These are phyloP conservation scores for Sarcodon aspratus DNA, from an alignment of 768 basidiomycete species.

Conservation along the genomic window DNA sequence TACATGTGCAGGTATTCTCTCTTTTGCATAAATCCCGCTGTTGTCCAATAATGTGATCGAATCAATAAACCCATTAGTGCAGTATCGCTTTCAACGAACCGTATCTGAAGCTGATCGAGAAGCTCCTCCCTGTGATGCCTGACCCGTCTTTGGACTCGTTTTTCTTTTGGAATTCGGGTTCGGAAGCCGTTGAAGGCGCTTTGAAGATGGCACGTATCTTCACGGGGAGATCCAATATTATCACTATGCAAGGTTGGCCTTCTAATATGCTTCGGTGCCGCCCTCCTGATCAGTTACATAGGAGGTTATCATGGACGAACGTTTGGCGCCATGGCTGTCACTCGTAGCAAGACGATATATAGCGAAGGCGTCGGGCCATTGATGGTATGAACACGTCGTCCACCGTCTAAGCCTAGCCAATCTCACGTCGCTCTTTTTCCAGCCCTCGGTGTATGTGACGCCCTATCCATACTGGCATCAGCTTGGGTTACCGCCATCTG, in stretches of 20 bases:
- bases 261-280: neutral
- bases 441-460: conserved; percentile 76
- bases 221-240: conserved; percentile 80
- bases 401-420: neutral
- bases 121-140: conserved; percentile 82
- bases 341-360: conserved; percentile 90
- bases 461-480: conserved; percentile 96
- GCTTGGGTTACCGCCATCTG: conserved; percentile 41
- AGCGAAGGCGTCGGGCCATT: conserved; percentile 67
- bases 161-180: conserved; percentile 96
- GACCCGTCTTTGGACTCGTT: conserved; percentile 86
- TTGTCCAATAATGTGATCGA: neutral
- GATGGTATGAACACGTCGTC: conserved; percentile 44
- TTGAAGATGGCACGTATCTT: conserved; percentile 76
- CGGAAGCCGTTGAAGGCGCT: conserved; percentile 85
- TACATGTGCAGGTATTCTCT: conserved; percentile 58
- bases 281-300: conserved; percentile 11
- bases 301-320: conserved; percentile 89
- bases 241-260: conserved; percentile 71
- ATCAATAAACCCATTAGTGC: conserved; percentile 35
- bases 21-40: neutral
- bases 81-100: conserved; percentile 84
- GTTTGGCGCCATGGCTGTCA: conserved; percentile 86
- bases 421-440: neutral
- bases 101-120: conserved; percentile 79